phyloP scores from a whole-genome alignment of 306 rosid genomes.

The Echinosophora koreensis region DNA sequence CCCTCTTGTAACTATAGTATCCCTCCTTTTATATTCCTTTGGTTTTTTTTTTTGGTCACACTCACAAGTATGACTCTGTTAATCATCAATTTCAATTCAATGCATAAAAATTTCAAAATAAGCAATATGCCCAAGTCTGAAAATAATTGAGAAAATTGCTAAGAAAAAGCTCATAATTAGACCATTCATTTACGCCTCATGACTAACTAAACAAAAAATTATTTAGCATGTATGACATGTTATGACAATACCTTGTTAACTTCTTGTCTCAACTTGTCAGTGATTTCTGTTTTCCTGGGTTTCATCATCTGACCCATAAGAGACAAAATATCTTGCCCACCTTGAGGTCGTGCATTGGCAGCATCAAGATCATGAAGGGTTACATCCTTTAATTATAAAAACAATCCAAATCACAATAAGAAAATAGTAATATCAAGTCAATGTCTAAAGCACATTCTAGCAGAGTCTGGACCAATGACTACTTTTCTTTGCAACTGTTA shows the following conservation, averaged over 20 bases:
- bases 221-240: conserved; percentile 8
- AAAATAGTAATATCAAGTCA: conserved; percentile 28
- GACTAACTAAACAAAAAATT: conserved; percentile 21
- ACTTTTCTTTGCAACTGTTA: conserved; percentile 17
- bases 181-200: not conserved
- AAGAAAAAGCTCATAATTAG: not conserved
- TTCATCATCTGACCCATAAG: conserved; percentile 99
- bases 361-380: conserved; percentile 92
- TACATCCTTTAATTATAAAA: conserved; percentile 70
- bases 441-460: conserved; percentile 7
- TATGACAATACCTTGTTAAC: conserved; percentile 74
- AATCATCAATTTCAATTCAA: conserved; percentile 24
- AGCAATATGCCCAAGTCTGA: not conserved
- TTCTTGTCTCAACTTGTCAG: conserved; percentile 93
- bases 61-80: not conserved
- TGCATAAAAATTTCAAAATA: conserved; percentile 17
- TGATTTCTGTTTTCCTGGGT: conserved; percentile 94
- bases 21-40: conserved; percentile 6
- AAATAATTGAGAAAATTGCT: conserved; percentile 27
- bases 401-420: conserved; percentile 24
- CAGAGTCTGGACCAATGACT: conserved; percentile 6
- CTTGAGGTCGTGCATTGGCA: conserved; percentile 95
- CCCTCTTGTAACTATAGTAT: not conserved
- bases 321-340: conserved; percentile 96
- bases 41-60: conserved; percentile 1